Evolutionary conservation across 768 basidiomycete species (phyloP).

Genomic region (Piloderma croceum): DNA sequence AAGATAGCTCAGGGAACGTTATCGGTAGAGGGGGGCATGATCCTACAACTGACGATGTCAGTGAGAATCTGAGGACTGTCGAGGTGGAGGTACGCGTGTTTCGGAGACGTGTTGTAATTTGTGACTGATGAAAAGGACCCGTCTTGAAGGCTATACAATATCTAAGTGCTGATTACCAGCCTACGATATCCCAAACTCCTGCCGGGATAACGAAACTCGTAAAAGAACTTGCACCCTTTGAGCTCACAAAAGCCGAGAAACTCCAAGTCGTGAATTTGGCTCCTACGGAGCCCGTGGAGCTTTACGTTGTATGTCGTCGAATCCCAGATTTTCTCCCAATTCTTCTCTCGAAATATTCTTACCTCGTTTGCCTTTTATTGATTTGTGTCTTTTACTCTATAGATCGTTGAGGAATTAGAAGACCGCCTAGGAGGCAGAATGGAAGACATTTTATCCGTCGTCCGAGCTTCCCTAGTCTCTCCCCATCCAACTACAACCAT

Average conservation of each 20-base stretch:
- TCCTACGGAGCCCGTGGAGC: slow-evolving; percentile 75
- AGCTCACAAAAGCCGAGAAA: slow-evolving; percentile 87
- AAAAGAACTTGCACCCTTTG: slow-evolving; percentile 57
- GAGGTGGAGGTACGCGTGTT: slow-evolving; percentile 65
- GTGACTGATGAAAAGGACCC: background rate
- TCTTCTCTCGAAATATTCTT: background rate
- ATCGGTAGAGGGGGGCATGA: slow-evolving; percentile 25
- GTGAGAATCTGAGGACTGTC: slow-evolving; percentile 78
- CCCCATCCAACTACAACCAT: slow-evolving; percentile 5
- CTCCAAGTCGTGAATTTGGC: slow-evolving; percentile 88
- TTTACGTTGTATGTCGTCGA: slow-evolving; percentile 62
- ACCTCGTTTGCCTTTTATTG: background rate
- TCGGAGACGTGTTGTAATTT: background rate
- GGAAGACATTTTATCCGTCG: slow-evolving; percentile 56
- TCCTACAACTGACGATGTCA: slow-evolving; percentile 48
- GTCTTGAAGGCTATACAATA: slow-evolving; percentile 72
- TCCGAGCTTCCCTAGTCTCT: slow-evolving; percentile 48
- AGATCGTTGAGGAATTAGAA: slow-evolving; percentile 93
- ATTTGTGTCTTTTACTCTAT: slow-evolving; percentile 1
- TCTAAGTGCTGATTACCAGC: slow-evolving; percentile 70
- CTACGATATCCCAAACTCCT: slow-evolving; percentile 58
- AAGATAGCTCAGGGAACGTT: slow-evolving; percentile 41
- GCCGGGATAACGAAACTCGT: slow-evolving; percentile 62
- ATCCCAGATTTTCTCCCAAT: background rate
- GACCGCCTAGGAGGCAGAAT: slow-evolving; percentile 69